Percentiles rank a stretch among this genome's conserved stretches.
Evolutionary conservation across 202 grass and related monocot genomes (phyloP).

Genomic region (Brachypodium distachyon): DNA sequence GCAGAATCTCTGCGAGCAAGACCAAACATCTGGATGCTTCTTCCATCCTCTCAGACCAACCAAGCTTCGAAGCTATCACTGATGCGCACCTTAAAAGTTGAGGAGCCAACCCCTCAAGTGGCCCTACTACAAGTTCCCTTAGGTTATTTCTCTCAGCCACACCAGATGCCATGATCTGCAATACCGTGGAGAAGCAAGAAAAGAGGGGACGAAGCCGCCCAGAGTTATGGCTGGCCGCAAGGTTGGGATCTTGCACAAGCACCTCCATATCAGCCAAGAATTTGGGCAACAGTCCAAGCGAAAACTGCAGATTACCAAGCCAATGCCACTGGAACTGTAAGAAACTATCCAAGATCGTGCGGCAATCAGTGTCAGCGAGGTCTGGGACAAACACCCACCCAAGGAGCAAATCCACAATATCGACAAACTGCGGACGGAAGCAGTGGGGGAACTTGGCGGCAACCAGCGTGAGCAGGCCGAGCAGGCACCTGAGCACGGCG

Average conservation of each 20-base stretch:
- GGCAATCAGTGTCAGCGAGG: slow-evolving; percentile 61
- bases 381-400: slow-evolving; percentile 84
- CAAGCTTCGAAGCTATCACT: slow-evolving; percentile 66
- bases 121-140: slow-evolving; percentile 54
- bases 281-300: slow-evolving; percentile 71
- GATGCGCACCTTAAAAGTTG: slow-evolving; percentile 63
- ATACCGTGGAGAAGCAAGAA: slow-evolving; percentile 84
- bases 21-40: slow-evolving; percentile 80
- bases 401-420: slow-evolving; percentile 81
- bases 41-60: slow-evolving; percentile 68
- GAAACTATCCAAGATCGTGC: slow-evolving; percentile 86
- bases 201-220: slow-evolving; percentile 60
- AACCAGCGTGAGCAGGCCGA: slow-evolving; percentile 63
- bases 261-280: slow-evolving; percentile 93
- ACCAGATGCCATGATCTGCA: slow-evolving; percentile 76
- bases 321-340: slow-evolving; percentile 86
- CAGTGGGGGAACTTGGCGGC: slow-evolving; percentile 71
- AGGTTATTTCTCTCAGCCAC: slow-evolving; percentile 50
- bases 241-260: slow-evolving; percentile 51
- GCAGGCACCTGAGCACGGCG: slow-evolving; percentile 63
- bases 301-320: slow-evolving; percentile 77
- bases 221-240: slow-evolving; percentile 42
- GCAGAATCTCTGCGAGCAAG: slow-evolving; percentile 74
- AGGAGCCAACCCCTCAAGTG: slow-evolving; percentile 66
- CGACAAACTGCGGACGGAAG: slow-evolving; percentile 79